Conservation (phyloP, 441 rosid species). For the Pelargonium australe region DNA sequence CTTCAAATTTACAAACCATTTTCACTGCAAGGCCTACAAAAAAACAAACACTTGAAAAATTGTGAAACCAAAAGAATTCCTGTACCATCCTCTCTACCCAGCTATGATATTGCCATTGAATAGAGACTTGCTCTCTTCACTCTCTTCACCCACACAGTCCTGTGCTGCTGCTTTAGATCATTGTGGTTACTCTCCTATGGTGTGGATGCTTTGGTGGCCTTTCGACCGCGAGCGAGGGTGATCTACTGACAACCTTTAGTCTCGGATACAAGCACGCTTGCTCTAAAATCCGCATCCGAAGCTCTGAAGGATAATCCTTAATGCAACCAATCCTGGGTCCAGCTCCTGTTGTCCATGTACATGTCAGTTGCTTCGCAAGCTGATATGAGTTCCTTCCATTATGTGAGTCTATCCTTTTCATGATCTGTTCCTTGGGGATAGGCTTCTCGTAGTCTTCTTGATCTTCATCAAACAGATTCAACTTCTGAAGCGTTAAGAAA, state of each 20-base stretch:
- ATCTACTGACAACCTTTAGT: constrained; percentile 22
- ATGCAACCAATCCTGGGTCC: constrained; percentile 96
- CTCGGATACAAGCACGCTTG: constrained; percentile 77
- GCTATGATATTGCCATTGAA: background rate
- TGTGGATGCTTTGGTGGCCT: background rate
- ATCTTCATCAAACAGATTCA: constrained; percentile 44
- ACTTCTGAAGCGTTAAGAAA: constrained; percentile 40
- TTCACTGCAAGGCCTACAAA: constrained; percentile 14
- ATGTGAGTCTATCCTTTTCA: constrained; percentile 66
- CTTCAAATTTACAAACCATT: constrained; percentile 14
- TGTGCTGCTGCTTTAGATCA: constrained; percentile 16
- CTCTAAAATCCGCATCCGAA: constrained; percentile 73
- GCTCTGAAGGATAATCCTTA: constrained; percentile 78
- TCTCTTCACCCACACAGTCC: constrained; percentile 12
- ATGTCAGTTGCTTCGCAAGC: constrained; percentile 64
- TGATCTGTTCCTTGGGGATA: constrained; percentile 47
- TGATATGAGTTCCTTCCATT: constrained; percentile 63
- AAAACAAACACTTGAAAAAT: background rate
- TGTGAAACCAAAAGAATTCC: constrained; percentile 16
- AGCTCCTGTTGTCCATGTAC: constrained; percentile 96
- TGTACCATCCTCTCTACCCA: constrained; percentile 18
- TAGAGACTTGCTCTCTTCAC: constrained; percentile 5
- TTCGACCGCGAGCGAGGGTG: constrained; percentile 16
- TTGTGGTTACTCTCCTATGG: background rate
- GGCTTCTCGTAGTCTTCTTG: constrained; percentile 32